Conservation (phyloP, 2,329 filamentous ascomycete species). For the Akanthomyces muscarius region DNA sequence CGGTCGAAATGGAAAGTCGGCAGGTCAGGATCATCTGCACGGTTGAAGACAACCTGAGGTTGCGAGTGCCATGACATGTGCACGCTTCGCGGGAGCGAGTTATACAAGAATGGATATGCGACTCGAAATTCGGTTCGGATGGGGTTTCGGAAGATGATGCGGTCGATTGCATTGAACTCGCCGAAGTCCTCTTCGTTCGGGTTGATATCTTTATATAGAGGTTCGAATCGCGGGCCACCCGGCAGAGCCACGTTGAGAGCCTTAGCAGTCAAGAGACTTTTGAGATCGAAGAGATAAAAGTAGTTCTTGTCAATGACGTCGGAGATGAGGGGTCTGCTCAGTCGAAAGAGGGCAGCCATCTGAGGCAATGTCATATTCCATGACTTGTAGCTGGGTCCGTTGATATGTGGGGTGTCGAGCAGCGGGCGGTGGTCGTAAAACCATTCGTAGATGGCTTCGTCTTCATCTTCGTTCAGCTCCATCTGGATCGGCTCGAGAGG, state of each 20-base stretch:
- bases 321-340: conserved; percentile 85
- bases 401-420: conserved; percentile 87
- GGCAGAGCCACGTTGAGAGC: conserved; percentile 95
- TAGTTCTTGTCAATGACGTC: conserved; percentile 96
- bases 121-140: conserved; percentile 95
- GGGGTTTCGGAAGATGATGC: conserved; percentile 95
- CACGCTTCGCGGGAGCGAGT: conserved; percentile 91
- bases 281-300: conserved; percentile 93
- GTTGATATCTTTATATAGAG: conserved; percentile 96
- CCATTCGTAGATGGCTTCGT: conserved; percentile 90
- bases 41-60: conserved; percentile 87
- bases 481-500: conserved; percentile 97
- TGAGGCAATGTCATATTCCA: conserved; percentile 93
- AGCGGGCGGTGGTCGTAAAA: conserved; percentile 94
- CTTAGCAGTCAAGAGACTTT: conserved; percentile 93
- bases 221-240: conserved; percentile 95
- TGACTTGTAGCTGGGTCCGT: conserved; percentile 91
- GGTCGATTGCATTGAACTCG: conserved; percentile 98
- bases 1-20: conserved; percentile 98
- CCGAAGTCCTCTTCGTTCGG: conserved; percentile 99
- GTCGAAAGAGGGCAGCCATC: conserved; percentile 91
- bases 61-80: conserved; percentile 91
- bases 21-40: conserved; percentile 80
- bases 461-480: conserved; percentile 93
- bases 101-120: conserved; percentile 92